Evolutionary conservation across 345 rosid genomes (phyloP), one percentile per base, ranked within the genome.

Genomic region (Populus deltoides): DNA sequence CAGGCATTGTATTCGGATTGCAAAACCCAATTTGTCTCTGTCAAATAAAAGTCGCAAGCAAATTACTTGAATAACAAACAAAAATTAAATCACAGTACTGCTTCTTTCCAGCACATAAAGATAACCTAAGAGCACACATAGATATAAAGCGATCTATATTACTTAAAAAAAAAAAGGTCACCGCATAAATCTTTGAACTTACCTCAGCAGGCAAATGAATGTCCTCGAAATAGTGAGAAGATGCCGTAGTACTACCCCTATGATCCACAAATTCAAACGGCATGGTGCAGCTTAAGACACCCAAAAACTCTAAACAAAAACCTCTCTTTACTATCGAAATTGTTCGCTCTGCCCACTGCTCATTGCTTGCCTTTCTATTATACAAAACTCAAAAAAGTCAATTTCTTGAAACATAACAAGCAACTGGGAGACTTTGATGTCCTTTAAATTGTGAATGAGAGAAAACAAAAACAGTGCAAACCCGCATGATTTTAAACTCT

Each of bases 11-110:
- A 82, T 91, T 86, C 11, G 83, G 75, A 86, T 90, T 91, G 86
- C 87, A 80, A 77, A 89, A 89, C 74, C 90, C 93, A 87, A 83
- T 73, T 86, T 91, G 92, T 81, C 87, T 89, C 97, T 92, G 95
- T 81, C 77, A 75, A 87, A 79, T 20, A 79, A 71, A 84, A 77
- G 49, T 71, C 43, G 65, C 81, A 27, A 71, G 72, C 55, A 47
- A 66, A 62, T 84, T 75, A 80, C 57, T 73, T 72, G 47, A 66
- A 69, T 71, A 77, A 72, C 67, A 72, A 12, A 63, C 35, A 73
- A 68, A 73, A 69, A 76, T 45, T 36, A 69, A 13, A 78, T 72
- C 18, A 43, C 38, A 35, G 29, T 10, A 24, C 38, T 61, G n/a
- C 39, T 73, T 38, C 29, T 66, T 80, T 66, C 24, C 24, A 33